Base-by-base conservation (phyloP, 2,329 filamentous ascomycete species). In the Penicillium sp. region DNA sequence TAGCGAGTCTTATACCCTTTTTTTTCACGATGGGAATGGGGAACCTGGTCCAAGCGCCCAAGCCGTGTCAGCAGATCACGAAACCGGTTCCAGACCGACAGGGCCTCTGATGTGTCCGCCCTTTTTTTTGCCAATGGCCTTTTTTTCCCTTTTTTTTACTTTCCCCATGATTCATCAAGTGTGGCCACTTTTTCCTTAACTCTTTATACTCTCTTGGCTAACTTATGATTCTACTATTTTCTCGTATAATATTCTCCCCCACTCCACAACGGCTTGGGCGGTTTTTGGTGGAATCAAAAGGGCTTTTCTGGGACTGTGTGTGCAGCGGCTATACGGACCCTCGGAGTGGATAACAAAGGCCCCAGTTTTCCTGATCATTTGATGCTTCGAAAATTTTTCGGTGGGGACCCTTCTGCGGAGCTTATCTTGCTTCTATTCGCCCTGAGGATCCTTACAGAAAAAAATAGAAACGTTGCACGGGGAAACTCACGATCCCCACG, bases 321-420 rank as follows among this genome's bases (percentile, higher is more conserved):
- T 34, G 24, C 40, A 43, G 43, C 55, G 51, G 39, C 47, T 51
- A 56, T 39, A 47, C 50, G 44, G 52, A 47, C 47, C 44, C 32
- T 38, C 45, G n/a, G 5, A 55, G 44, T 55, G 55, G 55, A 44
- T 36, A 34, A 9, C 13, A 21, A 18, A 4, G 32, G 52, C 43
- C 47, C 47, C 58, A 50, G 47, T 57, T 56, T 56, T 54, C 39
- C 43, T 61, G 63, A 64, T 65, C 63, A 63, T 61, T 62, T 64
- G 62, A 64, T 64, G 46, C 56, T 63, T 60, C 60, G 58, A 65
- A 62, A 58, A 54, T 54, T 65, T 64, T 65, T 60, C 63, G 47
- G 62, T 65, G 63, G 63, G 50, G 61, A 60, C 62, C 16, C 11
- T 57, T 18, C 49, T 47, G 48, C 56, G 58, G 55, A 65, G 60